These are phyloP conservation scores for Claviceps monticola DNA, from an alignment of 2,329 filamentous ascomycete species.

Conservation along the genomic window DNA sequence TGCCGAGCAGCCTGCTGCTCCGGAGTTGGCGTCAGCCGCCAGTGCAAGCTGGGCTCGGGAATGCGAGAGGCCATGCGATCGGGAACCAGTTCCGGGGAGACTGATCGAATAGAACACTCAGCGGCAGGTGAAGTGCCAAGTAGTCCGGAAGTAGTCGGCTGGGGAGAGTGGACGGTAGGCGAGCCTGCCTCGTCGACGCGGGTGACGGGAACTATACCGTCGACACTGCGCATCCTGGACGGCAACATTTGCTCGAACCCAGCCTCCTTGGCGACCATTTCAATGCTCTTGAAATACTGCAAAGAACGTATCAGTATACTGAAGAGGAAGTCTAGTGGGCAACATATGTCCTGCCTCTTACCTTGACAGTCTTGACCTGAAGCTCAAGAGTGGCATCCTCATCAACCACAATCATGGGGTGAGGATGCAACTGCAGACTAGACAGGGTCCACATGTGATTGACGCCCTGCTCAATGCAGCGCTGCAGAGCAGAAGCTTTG, in stretches of 20 bases:
- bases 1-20: slow-evolving; percentile 23
- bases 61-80: slow-evolving; percentile 48
- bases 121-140: slow-evolving; percentile 40
- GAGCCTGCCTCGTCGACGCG: slow-evolving; percentile 30
- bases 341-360: slow-evolving; percentile 13
- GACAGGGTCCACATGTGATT: slow-evolving; percentile 90
- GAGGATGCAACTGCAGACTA: slow-evolving; percentile 64
- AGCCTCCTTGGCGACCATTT: slow-evolving; percentile 44
- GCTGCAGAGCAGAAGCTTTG: slow-evolving; percentile 67
- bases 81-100: slow-evolving; percentile 46
- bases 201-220: slow-evolving; percentile 24
- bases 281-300: slow-evolving; percentile 59
- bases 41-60: slow-evolving; percentile 30
- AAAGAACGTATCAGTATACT: not conserved
- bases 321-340: no score
- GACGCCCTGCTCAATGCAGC: slow-evolving; percentile 66
- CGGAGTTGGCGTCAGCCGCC: slow-evolving; percentile 34
- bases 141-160: slow-evolving; percentile 41
- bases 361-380: slow-evolving; percentile 59
- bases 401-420: slow-evolving; percentile 72
- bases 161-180: slow-evolving; percentile 35
- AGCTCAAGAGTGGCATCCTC: slow-evolving; percentile 64
- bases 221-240: slow-evolving; percentile 40
- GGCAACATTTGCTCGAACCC: slow-evolving; percentile 45
- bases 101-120: slow-evolving; percentile 40